Base-by-base conservation (phyloP, 2,329 filamentous ascomycete genomes). In the Metarhizium brunneum region DNA sequence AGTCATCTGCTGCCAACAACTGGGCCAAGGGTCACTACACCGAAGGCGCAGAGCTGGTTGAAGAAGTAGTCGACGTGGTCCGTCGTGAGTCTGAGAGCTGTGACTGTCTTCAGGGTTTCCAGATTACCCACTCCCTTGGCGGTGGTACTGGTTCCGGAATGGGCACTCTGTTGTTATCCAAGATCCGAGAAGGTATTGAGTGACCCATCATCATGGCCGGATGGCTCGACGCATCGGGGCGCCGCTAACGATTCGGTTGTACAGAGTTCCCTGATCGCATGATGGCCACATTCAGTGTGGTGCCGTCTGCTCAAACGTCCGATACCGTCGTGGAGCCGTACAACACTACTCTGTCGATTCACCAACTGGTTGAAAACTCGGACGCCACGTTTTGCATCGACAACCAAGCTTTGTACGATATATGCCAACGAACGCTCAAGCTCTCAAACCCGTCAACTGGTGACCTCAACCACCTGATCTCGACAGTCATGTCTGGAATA, bases 341-440 rank as follows among this genome's bases (percentile, higher is more conserved):
- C 85, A 99, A 99, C 80, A 94, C 94, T 71, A 99, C 94, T 61
- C 89, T 99, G 69, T 97, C 94, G 69, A 84, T 99, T 66, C 94
- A 99, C 80, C 94, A 99, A 84, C 84, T 99, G 67, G 94, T 99
- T 67, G 94, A 99, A 85, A 96, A 99, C 87, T 97, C 94, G 52
- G 94, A 99, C 74, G 91, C 94, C 87, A 99, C 94, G 74, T 99
- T 96, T 86, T 99, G 94, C 81, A 99, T 99, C 76, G 94, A 99
- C 77, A 99, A 99, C 83, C 92, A 99, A 84, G 94, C 94, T 75
- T 85, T 99, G 67, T 97, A 99, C 83, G 94, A 99, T 73, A 99
- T 99, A 71, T 99, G 94, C 89, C 96, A 96, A 90, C 90, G 92
- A 73, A 99, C 94, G 59, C 87, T 99, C 65, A 99, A 99, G 90